These are phyloP conservation scores for Aspergillus japonicus DNA, from an alignment of 2,329 filamentous ascomycete species.

Conservation along the genomic window DNA sequence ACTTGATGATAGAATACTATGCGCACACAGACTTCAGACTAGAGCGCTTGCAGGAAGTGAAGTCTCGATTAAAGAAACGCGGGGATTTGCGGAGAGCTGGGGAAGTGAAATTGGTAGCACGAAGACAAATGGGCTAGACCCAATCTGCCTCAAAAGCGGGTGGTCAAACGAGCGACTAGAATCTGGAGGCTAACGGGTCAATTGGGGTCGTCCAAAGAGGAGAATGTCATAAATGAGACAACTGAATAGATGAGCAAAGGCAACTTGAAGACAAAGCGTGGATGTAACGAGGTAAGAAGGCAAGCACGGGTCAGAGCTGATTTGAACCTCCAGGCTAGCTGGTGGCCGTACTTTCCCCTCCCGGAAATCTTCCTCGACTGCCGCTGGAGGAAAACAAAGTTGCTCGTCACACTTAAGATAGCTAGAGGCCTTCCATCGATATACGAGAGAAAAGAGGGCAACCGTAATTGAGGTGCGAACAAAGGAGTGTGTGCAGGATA, in stretches of 20 bases:
- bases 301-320: no score
- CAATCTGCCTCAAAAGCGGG: no score
- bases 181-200: background rate
- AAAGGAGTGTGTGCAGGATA: background rate
- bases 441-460: background rate
- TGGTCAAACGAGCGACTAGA: background rate
- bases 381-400: background rate
- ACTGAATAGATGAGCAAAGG: background rate
- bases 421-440: background rate
- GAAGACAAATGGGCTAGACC: background rate
- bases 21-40: background rate
- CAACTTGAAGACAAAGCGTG: background rate
- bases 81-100: background rate
- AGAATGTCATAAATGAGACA: background rate
- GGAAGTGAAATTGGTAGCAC: background rate
- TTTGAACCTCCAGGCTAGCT: no score
- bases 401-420: background rate
- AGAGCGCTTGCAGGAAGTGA: background rate
- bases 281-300: no score
- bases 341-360: background rate
- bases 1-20: background rate
- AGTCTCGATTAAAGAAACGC: background rate
- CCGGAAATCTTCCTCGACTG: background rate
- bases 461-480: background rate
- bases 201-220: background rate